Evolutionary conservation across 1,284 basidiomycete genomes (phyloP), one percentile per base, ranked within the genome.

Genomic region (Wallemia hederae): DNA sequence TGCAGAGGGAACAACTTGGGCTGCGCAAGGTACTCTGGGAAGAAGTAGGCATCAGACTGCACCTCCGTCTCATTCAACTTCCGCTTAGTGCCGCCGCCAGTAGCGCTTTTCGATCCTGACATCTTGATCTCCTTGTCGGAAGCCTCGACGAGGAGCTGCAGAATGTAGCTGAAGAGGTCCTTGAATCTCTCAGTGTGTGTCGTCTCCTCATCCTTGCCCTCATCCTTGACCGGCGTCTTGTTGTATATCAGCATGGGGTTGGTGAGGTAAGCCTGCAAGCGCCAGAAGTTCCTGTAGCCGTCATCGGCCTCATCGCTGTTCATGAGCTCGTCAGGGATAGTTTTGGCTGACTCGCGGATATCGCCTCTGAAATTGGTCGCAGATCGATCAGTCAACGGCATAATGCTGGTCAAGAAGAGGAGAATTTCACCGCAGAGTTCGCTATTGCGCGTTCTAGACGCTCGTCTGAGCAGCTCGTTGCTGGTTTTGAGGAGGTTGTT

Each of bases 101-200:
- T 62, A 64, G n/a, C 26, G 17, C 61, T 58, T 63, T 60, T 58
- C 60, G 29, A 62, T 59, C 39, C 39, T 15, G 26, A 63, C 63
- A 49, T 69, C 3, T 63, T 60, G 27, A 70, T 63, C 0, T 74
- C 67, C 27, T 73, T 65, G 61, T 72, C 68, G 28, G 72, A 67
- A 0, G 72, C 75, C 65, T 74, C 72, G 65, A 74, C 73, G 62
- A 73, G 74, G 26, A 74, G 73, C 64, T 74, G 72, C 1, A 69
- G 61, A 62, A 62, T 62, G 24, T 28, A 58, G 24, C 60, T 29
- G 22, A 60, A 62, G 63, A 55, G 65, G 61, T 57, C 5, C n/a
- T 49, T 49, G 39, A 49, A 49, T 17, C 39, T 49, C 22, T 49
- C 39, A 3, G n/a, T 49, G n/a, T 49, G 39, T 3, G 39, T 49